A percentile compares a stretch with the other conserved stretches of the same genome.
Conservation (phyloP, 139 green algal species). For the Coelastrella sp. region DNA sequence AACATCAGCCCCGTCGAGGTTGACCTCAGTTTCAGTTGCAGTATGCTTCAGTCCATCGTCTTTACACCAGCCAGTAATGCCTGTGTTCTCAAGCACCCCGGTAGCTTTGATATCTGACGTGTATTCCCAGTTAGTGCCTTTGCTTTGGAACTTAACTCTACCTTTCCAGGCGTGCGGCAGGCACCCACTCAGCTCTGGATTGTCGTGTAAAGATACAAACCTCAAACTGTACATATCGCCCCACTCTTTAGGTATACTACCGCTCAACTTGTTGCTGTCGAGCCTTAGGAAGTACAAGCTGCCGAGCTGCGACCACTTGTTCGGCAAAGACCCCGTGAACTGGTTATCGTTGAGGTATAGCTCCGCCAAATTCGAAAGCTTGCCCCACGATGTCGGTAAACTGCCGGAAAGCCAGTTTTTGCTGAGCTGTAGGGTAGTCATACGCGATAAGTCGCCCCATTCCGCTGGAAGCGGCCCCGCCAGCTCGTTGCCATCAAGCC, state of each 20-base stretch:
- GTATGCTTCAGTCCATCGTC: not conserved
- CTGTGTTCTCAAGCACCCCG: not conserved
- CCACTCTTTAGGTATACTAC: not conserved
- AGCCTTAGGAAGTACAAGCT: not conserved
- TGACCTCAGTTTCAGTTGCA: no score
- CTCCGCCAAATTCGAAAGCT: not conserved
- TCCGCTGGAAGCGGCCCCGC: not conserved
- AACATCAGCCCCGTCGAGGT: no score
- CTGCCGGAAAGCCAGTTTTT: not conserved
- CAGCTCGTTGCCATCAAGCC: not conserved
- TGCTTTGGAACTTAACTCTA: slow-evolving; percentile 7
- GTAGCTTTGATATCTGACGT: not conserved
- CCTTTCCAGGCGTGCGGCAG: not conserved
- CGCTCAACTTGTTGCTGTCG: slow-evolving; percentile 3
- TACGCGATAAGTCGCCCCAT: not conserved
- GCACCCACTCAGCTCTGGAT: not conserved
- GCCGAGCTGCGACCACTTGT: not conserved
- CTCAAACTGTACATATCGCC: slow-evolving; percentile 11
- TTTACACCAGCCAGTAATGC: not conserved
- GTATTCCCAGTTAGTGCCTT: not conserved
- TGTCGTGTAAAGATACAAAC: slow-evolving; percentile 4
- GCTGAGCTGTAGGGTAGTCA: slow-evolving; percentile 1
- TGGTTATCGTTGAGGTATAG: slow-evolving; percentile 19
- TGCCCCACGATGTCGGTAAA: not conserved
- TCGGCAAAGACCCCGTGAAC: slow-evolving; percentile 5